Conservation (phyloP, 129 eudicot species). For the Saussurea involucrata region DNA sequence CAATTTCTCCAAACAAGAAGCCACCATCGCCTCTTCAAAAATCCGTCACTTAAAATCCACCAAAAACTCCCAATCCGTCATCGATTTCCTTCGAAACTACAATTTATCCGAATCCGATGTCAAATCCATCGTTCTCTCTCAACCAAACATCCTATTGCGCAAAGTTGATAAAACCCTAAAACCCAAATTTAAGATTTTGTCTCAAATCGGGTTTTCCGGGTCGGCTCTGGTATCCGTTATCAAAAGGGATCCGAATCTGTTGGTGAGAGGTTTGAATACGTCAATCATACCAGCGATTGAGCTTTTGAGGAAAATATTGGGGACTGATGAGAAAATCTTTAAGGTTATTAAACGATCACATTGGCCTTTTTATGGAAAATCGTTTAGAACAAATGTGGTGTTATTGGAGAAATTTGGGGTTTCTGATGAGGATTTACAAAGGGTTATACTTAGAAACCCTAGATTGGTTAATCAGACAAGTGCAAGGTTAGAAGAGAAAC, state of each 20-base stretch:
- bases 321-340: slow-evolving; percentile 20
- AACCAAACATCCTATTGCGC: slow-evolving; percentile 19
- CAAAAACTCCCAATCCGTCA: slow-evolving; percentile 26
- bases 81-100: slow-evolving; percentile 12
- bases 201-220: slow-evolving; percentile 28
- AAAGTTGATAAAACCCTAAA: slow-evolving; percentile 36
- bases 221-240: slow-evolving; percentile 21
- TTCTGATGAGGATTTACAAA: slow-evolving; percentile 7
- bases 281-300: slow-evolving; percentile 19
- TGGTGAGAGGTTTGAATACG: slow-evolving; percentile 19
- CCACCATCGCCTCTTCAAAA: slow-evolving; percentile 22
- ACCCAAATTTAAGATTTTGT: slow-evolving; percentile 30
- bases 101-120: slow-evolving; percentile 25
- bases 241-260: slow-evolving; percentile 3
- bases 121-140: slow-evolving; percentile 20
- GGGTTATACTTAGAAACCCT: slow-evolving; percentile 22
- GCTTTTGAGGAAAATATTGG: slow-evolving; percentile 19
- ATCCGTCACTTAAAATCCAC: slow-evolving; percentile 31
- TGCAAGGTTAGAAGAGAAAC: slow-evolving; percentile 10
- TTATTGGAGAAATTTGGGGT: slow-evolving; percentile 20
- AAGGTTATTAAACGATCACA: slow-evolving; percentile 14
- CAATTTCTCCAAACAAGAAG: slow-evolving; percentile 33
- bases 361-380: slow-evolving; percentile 31
- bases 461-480: slow-evolving; percentile 17
- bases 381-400: slow-evolving; percentile 11